A percentile compares a stretch with the other conserved stretches of the same genome.
These are phyloP conservation scores for Dioszegia crocea DNA, from an alignment of 768 basidiomycete species.

Conservation along the genomic window DNA sequence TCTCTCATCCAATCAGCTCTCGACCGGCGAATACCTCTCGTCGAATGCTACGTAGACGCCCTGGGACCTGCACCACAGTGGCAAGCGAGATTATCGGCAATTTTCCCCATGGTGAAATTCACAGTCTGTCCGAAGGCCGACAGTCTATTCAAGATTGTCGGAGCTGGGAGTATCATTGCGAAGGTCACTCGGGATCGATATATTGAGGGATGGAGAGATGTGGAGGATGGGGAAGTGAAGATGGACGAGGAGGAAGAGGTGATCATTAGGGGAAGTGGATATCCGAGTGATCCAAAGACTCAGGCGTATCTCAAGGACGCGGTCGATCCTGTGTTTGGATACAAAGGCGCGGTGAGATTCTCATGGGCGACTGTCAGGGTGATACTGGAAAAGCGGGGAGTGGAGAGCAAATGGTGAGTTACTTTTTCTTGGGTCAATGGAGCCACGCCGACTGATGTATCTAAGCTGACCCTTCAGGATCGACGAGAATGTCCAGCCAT, in stretches of 20 bases:
- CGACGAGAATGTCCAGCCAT: conserved; percentile 70
- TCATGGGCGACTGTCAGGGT: conserved; percentile 93
- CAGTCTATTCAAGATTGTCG: conserved; percentile 91
- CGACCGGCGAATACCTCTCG: conserved; percentile 57
- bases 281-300: conserved; percentile 95
- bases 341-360: conserved; percentile 82
- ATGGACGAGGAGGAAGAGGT: conserved; percentile 30
- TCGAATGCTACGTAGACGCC: conserved; percentile 66
- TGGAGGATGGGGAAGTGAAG: conserved; percentile 51
- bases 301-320: conserved; percentile 74
- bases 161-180: conserved; percentile 94
- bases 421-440: too few species aligned
- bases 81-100: conserved; percentile 70
- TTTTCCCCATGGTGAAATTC: conserved; percentile 80
- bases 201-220: conserved; percentile 69
- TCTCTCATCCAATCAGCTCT: conserved; percentile 79
- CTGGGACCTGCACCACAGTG: conserved; percentile 82
- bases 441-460: neutral
- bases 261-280: conserved; percentile 68
- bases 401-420: conserved; percentile 74
- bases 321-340: conserved; percentile 85
- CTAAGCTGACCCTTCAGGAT: conserved; percentile 56
- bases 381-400: conserved; percentile 71
- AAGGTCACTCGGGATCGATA: conserved; percentile 90
- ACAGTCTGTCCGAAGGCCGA: conserved; percentile 92